These are phyloP conservation scores for Neonectria ditissima DNA, from an alignment of 2,329 filamentous ascomycete genomes.

Conservation along the genomic window DNA sequence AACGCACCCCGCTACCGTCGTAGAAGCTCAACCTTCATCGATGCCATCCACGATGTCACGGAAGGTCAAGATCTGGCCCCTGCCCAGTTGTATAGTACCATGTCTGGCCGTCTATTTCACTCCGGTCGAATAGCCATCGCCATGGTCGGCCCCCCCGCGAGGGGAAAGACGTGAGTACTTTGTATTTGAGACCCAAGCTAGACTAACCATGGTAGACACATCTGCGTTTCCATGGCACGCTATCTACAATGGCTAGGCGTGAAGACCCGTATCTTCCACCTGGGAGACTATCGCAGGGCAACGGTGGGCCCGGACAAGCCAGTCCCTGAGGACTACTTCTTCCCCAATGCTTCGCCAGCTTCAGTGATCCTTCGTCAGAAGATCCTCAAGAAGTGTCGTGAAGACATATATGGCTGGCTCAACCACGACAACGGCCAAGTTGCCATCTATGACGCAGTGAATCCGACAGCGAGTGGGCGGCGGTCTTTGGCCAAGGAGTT, in stretches of 20 bases:
- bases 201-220: conserved; percentile 70
- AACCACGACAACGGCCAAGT: conserved; percentile 98
- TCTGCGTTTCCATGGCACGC: conserved; percentile 92
- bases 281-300: conserved; percentile 94
- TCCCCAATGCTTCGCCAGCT: conserved; percentile 89
- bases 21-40: conserved; percentile 95
- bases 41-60: conserved; percentile 94
- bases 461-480: conserved; percentile 85
- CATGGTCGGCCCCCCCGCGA: conserved; percentile 93
- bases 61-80: conserved; percentile 87
- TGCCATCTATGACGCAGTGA: conserved; percentile 98
- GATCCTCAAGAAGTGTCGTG: conserved; percentile 95
- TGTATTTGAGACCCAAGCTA: neutral
- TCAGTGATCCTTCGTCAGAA: conserved; percentile 96
- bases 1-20: conserved; percentile 91
- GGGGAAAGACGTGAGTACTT: conserved; percentile 85
- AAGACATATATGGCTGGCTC: conserved; percentile 96
- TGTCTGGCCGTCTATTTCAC: conserved; percentile 96
- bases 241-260: conserved; percentile 98
- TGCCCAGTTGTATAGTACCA: conserved; percentile 97
- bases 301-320: conserved; percentile 86
- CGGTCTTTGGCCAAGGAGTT: conserved; percentile 93
- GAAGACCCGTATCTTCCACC: conserved; percentile 96
- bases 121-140: conserved; percentile 97
- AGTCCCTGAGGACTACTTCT: conserved; percentile 98